Evolutionary conservation across 179 eudicot genomes (phyloP).

Genomic region (Nepenthes alata): DNA sequence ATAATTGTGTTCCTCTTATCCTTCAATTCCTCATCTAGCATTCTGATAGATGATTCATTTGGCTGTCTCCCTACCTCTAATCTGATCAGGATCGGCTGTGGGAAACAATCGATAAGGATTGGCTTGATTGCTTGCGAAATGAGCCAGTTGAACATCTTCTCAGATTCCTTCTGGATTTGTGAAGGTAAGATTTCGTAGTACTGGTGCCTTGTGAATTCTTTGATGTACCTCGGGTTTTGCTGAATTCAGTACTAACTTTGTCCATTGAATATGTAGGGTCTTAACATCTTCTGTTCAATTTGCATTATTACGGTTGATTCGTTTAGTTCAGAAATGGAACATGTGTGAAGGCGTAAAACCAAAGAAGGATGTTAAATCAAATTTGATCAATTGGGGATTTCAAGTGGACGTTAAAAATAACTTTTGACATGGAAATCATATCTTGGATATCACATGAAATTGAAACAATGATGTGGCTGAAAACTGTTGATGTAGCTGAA

Average conservation of each 20-base stretch:
- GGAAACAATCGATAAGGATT: constrained; percentile 72
- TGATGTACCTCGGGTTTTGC: neutral
- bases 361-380: neutral
- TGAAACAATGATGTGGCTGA: too few species aligned
- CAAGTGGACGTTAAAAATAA: neutral
- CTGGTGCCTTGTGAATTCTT: neutral
- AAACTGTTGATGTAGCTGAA: too few species aligned
- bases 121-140: constrained; percentile 59
- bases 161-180: constrained; percentile 74
- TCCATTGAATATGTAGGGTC: neutral
- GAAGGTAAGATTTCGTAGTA: constrained; percentile 21
- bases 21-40: neutral
- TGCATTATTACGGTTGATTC: too few species aligned
- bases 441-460: too few species aligned
- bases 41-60: neutral
- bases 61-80: neutral
- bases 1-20: neutral
- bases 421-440: too few species aligned
- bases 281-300: neutral
- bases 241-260: neutral
- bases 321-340: too few species aligned
- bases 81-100: constrained; percentile 53
- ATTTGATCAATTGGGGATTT: neutral
- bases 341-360: too few species aligned
- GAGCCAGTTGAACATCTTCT: constrained; percentile 66